A percentile compares a stretch with the other conserved stretches of the same genome.
phyloP scores from a whole-genome alignment of 768 basidiomycete genomes.

The Candolleomyces aberdarensis region DNA sequence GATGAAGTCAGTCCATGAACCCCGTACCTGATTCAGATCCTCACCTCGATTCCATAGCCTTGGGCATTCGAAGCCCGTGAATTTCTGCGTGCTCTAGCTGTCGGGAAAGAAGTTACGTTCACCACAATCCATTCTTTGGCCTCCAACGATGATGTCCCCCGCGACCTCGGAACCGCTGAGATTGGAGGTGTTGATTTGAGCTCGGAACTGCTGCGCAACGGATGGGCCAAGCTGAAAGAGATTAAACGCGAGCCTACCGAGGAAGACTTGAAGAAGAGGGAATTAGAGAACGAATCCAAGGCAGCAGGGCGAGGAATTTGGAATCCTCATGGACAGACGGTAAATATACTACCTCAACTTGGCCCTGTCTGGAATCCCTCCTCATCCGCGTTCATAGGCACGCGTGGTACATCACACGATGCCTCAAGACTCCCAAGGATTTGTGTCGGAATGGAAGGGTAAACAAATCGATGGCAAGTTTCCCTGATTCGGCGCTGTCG shows the following conservation, averaged over 20 bases:
- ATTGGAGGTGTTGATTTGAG: conserved; percentile 71
- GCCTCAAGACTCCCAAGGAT: conserved; percentile 87
- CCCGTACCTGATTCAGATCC: not conserved
- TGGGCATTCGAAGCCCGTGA: conserved; percentile 95
- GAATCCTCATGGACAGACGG: conserved; percentile 79
- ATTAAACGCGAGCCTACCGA: conserved; percentile 79
- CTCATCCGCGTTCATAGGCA: conserved; percentile 40
- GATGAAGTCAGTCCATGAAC: conserved; percentile 66
- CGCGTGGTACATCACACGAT: conserved; percentile 77
- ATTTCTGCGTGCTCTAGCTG: conserved; percentile 77
- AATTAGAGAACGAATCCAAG: conserved; percentile 76
- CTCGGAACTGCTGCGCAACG: conserved; percentile 74
- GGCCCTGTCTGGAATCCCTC: not conserved
- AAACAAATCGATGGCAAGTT: conserved; percentile 77
- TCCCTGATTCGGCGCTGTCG: not conserved
- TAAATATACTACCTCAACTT: conserved; percentile 19
- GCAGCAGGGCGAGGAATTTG: conserved; percentile 77
- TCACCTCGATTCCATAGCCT: conserved; percentile 43
- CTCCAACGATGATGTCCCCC: conserved; percentile 68
- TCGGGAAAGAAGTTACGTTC: conserved; percentile 91
- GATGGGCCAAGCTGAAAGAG: conserved; percentile 95
- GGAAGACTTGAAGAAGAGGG: conserved; percentile 68
- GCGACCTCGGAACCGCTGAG: conserved; percentile 78
- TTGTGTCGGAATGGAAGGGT: conserved; percentile 91
- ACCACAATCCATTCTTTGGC: conserved; percentile 77